phyloP scores from a whole-genome alignment of 202 grass and related monocot genomes.

The Setaria italica region DNA sequence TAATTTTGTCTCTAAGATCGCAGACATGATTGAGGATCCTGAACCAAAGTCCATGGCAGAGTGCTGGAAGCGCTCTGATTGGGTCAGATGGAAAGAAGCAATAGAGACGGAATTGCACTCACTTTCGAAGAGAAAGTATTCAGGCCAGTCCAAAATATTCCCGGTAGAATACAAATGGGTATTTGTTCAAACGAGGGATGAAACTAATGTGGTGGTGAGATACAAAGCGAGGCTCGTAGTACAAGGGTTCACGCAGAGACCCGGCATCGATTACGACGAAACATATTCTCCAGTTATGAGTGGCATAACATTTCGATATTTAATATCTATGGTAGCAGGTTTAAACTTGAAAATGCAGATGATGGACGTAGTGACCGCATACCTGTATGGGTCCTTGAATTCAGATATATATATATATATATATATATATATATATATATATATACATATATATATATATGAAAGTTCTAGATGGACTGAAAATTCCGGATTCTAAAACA shows the following conservation, averaged over 20 bases:
- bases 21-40: background rate
- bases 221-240: too few species aligned
- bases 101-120: too few species aligned
- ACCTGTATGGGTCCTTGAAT: background rate
- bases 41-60: background rate
- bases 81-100: too few species aligned
- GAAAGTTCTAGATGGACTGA: background rate
- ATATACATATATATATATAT: background rate
- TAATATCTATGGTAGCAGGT: background rate
- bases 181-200: too few species aligned
- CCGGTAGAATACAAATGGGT: too few species aligned
- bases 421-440: too few species aligned
- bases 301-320: background rate
- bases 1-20: background rate
- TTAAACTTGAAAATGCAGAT: background rate
- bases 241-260: too few species aligned
- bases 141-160: background rate
- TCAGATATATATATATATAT: too few species aligned
- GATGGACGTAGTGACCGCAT: background rate
- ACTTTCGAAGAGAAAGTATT: background rate
- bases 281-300: background rate
- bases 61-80: background rate
- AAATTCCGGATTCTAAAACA: background rate
- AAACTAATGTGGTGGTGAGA: too few species aligned
- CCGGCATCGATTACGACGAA: too few species aligned